phyloP scores from a whole-genome alignment of 73 alveolate genomes.

The Effrenium voratum region DNA sequence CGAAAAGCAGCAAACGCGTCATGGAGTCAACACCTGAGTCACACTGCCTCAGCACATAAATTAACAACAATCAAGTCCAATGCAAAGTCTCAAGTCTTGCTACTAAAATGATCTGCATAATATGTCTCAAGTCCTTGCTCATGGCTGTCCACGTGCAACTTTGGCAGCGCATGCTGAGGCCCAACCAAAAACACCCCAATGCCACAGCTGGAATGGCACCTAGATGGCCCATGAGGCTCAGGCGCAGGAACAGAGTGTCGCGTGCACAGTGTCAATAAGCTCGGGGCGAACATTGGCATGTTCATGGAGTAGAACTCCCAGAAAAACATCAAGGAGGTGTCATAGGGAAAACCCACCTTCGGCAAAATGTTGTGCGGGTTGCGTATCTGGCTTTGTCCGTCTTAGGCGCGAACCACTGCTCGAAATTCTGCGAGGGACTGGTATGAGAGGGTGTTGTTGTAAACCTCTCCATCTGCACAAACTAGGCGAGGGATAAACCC shows the following conservation, averaged over 20 bases:
- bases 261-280: neutral
- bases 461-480: too few relatives aligned
- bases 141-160: too few relatives aligned
- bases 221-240: neutral
- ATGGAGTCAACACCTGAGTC: too few relatives aligned
- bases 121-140: too few relatives aligned
- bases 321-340: slow-evolving; percentile 90
- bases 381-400: neutral
- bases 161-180: neutral
- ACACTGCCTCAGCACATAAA: too few relatives aligned
- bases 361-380: neutral
- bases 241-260: neutral
- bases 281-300: slow-evolving; percentile 59
- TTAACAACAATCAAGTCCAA: too few relatives aligned
- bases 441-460: slow-evolving; percentile 71
- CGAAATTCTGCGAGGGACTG: slow-evolving; percentile 54
- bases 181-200: slow-evolving; percentile 73
- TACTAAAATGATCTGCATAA: too few relatives aligned
- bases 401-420: slow-evolving; percentile 37
- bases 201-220: slow-evolving; percentile 83
- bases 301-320: slow-evolving; percentile 93
- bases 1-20: too few relatives aligned
- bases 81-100: too few relatives aligned
- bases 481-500: too few relatives aligned
- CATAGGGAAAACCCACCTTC: slow-evolving; percentile 86